These are phyloP conservation scores for Macrophomina tecta DNA, from an alignment of 2,329 filamentous ascomycete genomes.

Conservation along the genomic window DNA sequence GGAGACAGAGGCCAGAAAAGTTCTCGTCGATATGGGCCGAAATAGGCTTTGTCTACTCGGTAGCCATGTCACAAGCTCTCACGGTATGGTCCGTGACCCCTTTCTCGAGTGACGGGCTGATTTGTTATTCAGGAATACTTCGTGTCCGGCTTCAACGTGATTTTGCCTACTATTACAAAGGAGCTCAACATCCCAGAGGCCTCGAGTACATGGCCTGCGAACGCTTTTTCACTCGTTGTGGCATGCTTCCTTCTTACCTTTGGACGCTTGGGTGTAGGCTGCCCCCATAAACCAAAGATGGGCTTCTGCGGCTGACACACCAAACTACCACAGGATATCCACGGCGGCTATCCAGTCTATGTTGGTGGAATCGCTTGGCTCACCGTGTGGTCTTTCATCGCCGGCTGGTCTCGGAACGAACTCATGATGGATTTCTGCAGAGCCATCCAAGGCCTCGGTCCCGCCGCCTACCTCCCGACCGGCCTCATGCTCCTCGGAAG, in stretches of 20 bases:
- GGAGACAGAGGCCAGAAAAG: slow-evolving; percentile 61
- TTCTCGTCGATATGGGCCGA: slow-evolving; percentile 60
- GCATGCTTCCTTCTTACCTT: slow-evolving; percentile 57
- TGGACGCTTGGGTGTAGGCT: slow-evolving; percentile 34
- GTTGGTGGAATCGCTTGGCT: slow-evolving; percentile 61
- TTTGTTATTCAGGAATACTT: slow-evolving; percentile 65
- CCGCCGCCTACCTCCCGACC: slow-evolving; percentile 43
- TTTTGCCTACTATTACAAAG: slow-evolving; percentile 69
- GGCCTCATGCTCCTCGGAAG: slow-evolving; percentile 41
- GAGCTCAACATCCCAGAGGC: slow-evolving; percentile 70
- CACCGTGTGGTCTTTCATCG: slow-evolving; percentile 39
- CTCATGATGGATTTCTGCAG: slow-evolving; percentile 45
- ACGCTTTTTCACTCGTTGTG: slow-evolving; percentile 57
- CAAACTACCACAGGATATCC: slow-evolving; percentile 55
- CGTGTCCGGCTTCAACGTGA: slow-evolving; percentile 73
- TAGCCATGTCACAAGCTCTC: slow-evolving; percentile 39
- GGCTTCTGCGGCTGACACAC: slow-evolving; percentile 46
- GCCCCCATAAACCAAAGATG: slow-evolving; percentile 42
- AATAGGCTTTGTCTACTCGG: slow-evolving; percentile 62
- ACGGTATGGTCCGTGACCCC: slow-evolving; percentile 25
- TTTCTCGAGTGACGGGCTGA: not conserved
- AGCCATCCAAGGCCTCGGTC: slow-evolving; percentile 45
- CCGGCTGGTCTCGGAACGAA: slow-evolving; percentile 40
- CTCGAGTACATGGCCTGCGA: slow-evolving; percentile 62
- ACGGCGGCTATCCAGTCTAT: slow-evolving; percentile 67